These are phyloP conservation scores for Cryomyces minteri DNA, from an alignment of 495 filamentous ascomycete genomes.

Conservation along the genomic window DNA sequence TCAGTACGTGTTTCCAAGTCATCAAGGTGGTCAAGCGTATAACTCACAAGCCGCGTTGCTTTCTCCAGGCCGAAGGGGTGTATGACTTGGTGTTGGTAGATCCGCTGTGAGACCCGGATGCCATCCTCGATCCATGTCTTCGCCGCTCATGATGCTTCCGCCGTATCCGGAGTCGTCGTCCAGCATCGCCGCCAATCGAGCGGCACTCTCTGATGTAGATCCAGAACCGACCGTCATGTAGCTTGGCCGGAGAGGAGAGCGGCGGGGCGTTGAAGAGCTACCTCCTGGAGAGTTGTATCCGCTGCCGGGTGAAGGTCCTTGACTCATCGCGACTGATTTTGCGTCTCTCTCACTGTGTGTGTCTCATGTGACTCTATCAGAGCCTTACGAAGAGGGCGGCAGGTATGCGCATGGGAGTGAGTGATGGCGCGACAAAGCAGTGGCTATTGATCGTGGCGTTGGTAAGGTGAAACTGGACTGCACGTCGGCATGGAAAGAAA, in stretches of 20 bases:
- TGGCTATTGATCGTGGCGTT: too few relatives aligned
- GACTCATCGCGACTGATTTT: too few relatives aligned
- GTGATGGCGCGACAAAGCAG: too few relatives aligned
- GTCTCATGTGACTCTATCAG: too few relatives aligned
- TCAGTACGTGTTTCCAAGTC: background rate
- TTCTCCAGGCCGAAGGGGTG: constrained; percentile 30
- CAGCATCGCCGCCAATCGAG: constrained; percentile 46
- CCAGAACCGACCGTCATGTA: constrained; percentile 85
- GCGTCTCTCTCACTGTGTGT: too few relatives aligned
- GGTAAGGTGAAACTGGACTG: too few relatives aligned
- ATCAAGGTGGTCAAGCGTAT: background rate
- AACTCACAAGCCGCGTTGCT: constrained; percentile 17
- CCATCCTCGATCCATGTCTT: constrained; percentile 32
- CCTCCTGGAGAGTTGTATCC: too few relatives aligned
- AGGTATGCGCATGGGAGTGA: too few relatives aligned
- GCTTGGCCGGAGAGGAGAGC: constrained; percentile 25
- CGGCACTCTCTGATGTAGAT: constrained; percentile 54
- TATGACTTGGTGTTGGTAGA: constrained; percentile 40
- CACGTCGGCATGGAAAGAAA: too few relatives aligned
- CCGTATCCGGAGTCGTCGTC: constrained; percentile 88
- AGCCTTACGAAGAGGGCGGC: too few relatives aligned
- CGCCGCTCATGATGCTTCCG: constrained; percentile 43
- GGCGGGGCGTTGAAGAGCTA: background rate
- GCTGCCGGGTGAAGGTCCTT: too few relatives aligned
- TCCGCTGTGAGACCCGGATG: constrained; percentile 47